Percentiles rank a stretch among this genome's conserved stretches.
Evolutionary conservation across 2,329 filamentous ascomycete genomes (phyloP).

Genomic region (Lithohypha guttulata): DNA sequence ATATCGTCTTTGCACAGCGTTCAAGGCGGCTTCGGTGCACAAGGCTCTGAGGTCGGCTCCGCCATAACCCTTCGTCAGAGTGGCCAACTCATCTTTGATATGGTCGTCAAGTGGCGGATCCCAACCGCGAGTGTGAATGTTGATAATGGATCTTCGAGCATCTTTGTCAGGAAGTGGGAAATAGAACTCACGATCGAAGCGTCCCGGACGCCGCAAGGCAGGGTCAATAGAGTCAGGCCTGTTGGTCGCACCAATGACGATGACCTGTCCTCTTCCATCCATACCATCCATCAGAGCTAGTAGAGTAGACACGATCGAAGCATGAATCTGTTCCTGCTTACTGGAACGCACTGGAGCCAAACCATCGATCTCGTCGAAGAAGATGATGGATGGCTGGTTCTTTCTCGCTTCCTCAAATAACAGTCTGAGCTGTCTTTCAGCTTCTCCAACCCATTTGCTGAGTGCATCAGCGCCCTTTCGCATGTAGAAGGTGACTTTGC

Average conservation of each 20-base stretch:
- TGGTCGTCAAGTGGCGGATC: slow-evolving; percentile 59
- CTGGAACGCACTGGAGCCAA: slow-evolving; percentile 91
- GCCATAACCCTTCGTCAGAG: slow-evolving; percentile 89
- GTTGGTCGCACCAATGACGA: slow-evolving; percentile 98
- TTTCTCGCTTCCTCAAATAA: slow-evolving; percentile 93
- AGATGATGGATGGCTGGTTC: slow-evolving; percentile 97
- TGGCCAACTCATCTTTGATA: slow-evolving; percentile 73
- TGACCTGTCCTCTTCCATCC: slow-evolving; percentile 95
- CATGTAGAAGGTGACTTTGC: slow-evolving; percentile 99
- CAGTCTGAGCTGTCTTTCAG: slow-evolving; percentile 83
- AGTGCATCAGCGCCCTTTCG: slow-evolving; percentile 94
- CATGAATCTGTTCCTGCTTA: slow-evolving; percentile 97
- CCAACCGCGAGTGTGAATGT: slow-evolving; percentile 95
- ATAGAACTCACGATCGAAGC: slow-evolving; percentile 96
- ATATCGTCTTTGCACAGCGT: slow-evolving; percentile 89
- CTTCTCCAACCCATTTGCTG: slow-evolving; percentile 98
- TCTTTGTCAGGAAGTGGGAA: slow-evolving; percentile 80
- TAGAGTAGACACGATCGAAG: slow-evolving; percentile 92
- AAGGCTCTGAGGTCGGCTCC: slow-evolving; percentile 89
- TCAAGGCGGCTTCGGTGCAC: slow-evolving; percentile 90
- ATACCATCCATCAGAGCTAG: slow-evolving; percentile 93
- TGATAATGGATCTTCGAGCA: slow-evolving; percentile 72
- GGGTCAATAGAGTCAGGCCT: slow-evolving; percentile 93
- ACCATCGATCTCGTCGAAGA: slow-evolving; percentile 98
- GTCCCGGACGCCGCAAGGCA: slow-evolving; percentile 81